Conservation (phyloP, 306 rosid species). For the Quercus agrifolia region DNA sequence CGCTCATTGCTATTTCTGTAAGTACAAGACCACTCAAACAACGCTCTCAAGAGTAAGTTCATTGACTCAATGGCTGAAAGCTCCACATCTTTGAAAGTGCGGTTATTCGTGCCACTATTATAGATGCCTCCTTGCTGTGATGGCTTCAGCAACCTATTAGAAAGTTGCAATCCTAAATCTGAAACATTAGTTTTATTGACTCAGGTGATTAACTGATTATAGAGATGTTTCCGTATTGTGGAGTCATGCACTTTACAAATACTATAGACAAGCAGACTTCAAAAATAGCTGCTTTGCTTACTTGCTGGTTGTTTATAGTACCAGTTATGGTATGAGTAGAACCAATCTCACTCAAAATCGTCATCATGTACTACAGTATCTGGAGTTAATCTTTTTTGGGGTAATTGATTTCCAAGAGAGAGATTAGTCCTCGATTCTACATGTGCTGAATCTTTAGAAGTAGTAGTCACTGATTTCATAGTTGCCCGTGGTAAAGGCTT, state of each 20-base stretch:
- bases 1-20: too few relatives aligned
- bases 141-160: constrained; percentile 6
- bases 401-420: constrained; percentile 45
- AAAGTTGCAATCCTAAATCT: background rate
- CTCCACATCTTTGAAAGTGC: too few relatives aligned
- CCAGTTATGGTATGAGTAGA: background rate
- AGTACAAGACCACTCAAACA: too few relatives aligned
- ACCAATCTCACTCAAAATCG: constrained; percentile 34
- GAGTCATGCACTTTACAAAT: too few relatives aligned
- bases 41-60: too few relatives aligned
- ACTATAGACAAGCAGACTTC: too few relatives aligned
- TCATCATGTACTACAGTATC: constrained; percentile 21
- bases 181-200: background rate
- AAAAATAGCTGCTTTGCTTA: background rate
- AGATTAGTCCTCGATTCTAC: constrained; percentile 27
- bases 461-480: constrained; percentile 29
- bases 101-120: too few relatives aligned
- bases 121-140: too few relatives aligned
- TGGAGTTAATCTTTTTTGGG: constrained; percentile 67
- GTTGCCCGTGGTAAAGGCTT: constrained; percentile 31
- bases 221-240: too few relatives aligned
- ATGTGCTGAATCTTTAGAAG: constrained; percentile 29
- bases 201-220: too few relatives aligned
- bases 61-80: too few relatives aligned
- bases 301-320: background rate